A percentile compares a stretch with the other conserved stretches of the same genome.
phyloP scores from a whole-genome alignment of 768 basidiomycete species.

The Chlorophyllum brunneum region DNA sequence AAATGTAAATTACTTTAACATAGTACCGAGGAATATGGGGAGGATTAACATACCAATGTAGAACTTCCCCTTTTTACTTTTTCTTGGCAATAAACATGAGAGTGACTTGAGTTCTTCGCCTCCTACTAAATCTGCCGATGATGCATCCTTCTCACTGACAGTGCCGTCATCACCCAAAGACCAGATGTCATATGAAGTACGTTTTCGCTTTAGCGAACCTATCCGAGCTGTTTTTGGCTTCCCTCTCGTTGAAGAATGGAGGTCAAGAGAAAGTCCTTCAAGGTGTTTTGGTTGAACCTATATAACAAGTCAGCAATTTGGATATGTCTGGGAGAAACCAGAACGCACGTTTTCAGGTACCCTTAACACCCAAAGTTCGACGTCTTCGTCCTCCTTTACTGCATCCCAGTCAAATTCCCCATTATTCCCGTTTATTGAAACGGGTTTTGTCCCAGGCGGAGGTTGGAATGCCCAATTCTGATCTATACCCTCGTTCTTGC shows the following conservation, averaged over 20 bases:
- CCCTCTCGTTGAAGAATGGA: constrained; percentile 17
- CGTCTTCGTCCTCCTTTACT: constrained; percentile 48
- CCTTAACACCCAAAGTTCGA: constrained; percentile 70
- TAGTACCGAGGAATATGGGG: not conserved
- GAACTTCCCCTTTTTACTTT: constrained; percentile 53
- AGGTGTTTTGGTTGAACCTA: constrained; percentile 69
- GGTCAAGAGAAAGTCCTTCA: constrained; percentile 45
- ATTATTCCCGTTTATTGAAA: constrained; percentile 40
- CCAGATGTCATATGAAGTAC: constrained; percentile 63
- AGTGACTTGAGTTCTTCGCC: constrained; percentile 64
- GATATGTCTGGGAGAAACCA: not conserved
- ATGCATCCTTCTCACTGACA: constrained; percentile 5
- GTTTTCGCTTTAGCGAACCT: constrained; percentile 51
- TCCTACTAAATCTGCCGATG: constrained; percentile 24
- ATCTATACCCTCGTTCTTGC: constrained; percentile 51
- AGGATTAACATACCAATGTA: constrained; percentile 44
- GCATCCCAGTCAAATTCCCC: constrained; percentile 68
- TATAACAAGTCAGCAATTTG: not conserved
- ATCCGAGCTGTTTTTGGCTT: constrained; percentile 32
- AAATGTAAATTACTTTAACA: not conserved
- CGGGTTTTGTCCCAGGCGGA: constrained; percentile 44
- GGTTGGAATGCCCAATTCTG: constrained; percentile 59
- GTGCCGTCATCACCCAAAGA: constrained; percentile 44
- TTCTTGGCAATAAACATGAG: constrained; percentile 63
- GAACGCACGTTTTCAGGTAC: constrained; percentile 60